phyloP scores from a whole-genome alignment of 306 rosid species.

The Casuarina equisetifolia region DNA sequence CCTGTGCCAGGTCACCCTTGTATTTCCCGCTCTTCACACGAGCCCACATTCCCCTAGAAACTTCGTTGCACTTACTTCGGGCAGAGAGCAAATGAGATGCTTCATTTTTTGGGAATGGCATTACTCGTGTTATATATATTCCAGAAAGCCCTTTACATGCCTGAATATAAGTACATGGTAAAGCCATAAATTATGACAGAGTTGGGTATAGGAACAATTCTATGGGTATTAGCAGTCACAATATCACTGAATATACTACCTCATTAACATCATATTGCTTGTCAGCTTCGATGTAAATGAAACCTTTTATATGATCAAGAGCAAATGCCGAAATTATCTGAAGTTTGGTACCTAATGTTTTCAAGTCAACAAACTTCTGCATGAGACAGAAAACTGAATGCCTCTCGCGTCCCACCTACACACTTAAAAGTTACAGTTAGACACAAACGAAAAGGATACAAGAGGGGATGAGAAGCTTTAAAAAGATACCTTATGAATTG shows the following conservation, averaged over 20 bases:
- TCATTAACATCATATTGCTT: constrained; percentile 72
- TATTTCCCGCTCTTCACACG: constrained; percentile 88
- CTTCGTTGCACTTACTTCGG: constrained; percentile 49
- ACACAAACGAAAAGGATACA: constrained; percentile 10
- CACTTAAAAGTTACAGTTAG: neutral
- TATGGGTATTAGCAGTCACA: constrained; percentile 4
- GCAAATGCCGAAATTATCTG: constrained; percentile 80
- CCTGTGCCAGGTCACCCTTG: constrained; percentile 97
- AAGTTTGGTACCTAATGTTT: constrained; percentile 65
- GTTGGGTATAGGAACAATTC: constrained; percentile 8
- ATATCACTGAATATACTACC: constrained; percentile 46
- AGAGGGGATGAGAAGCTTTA: neutral
- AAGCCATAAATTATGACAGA: neutral
- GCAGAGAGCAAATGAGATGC: constrained; percentile 61
- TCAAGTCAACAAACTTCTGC: constrained; percentile 91
- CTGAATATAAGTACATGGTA: constrained; percentile 31
- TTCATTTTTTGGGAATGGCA: constrained; percentile 73
- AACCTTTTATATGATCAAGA: constrained; percentile 84
- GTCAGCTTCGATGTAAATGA: constrained; percentile 76
- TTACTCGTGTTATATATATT: constrained; percentile 64
- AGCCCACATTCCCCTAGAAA: constrained; percentile 78
- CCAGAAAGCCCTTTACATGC: constrained; percentile 84
- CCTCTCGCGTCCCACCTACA: constrained; percentile 95
- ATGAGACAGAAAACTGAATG: constrained; percentile 76
- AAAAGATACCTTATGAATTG: constrained; percentile 9